A percentile compares a stretch with the other conserved stretches of the same genome.
Evolutionary conservation across 2,329 filamentous ascomycete genomes (phyloP).

Genomic region (Hansfordia pulvinata): DNA sequence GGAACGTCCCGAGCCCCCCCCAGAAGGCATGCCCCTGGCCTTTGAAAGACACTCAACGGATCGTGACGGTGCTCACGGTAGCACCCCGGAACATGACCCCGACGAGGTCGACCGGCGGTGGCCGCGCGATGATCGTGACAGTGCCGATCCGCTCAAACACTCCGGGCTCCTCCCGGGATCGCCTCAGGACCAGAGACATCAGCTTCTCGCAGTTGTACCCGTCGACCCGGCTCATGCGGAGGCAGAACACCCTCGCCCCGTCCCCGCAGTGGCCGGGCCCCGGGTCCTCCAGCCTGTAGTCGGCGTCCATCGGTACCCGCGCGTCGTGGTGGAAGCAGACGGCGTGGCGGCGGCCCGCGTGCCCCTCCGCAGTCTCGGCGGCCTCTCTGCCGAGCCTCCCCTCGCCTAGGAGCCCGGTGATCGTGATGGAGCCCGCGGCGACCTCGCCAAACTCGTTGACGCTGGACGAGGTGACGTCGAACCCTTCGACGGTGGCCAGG

Average conservation of each 20-base stretch:
- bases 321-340: neutral
- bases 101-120: neutral
- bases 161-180: neutral
- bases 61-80: no score
- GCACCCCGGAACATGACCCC: no score
- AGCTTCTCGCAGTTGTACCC: no score
- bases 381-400: neutral
- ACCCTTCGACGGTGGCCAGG: slow-evolving; percentile 1
- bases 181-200: slow-evolving; percentile 1
- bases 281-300: neutral
- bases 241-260: slow-evolving; percentile 1
- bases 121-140: neutral
- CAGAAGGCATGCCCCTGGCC: no score
- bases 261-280: neutral
- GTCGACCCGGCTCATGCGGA: slow-evolving; percentile 1
- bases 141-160: neutral
- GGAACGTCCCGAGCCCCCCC: no score
- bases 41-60: no score
- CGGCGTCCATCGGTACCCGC: neutral
- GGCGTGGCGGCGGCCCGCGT: neutral
- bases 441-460: slow-evolving; percentile 1
- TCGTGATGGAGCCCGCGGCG: neutral
- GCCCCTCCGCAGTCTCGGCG: neutral
- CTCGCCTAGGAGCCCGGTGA: neutral
- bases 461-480: neutral